Conservation (phyloP, 495 filamentous ascomycete genomes). For the Xylaria intraflava region DNA sequence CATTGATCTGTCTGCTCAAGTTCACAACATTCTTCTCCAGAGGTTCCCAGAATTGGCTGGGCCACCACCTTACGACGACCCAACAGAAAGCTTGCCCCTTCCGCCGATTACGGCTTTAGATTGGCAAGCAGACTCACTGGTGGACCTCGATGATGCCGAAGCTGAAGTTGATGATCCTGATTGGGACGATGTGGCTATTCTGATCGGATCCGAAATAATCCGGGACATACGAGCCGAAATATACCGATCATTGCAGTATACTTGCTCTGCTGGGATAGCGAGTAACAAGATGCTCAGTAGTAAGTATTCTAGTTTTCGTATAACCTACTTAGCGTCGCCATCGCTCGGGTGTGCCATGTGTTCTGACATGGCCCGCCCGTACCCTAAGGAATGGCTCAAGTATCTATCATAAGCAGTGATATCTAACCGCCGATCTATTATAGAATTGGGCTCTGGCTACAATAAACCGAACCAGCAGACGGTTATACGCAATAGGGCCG, state of each 20-base stretch:
- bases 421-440: not conserved
- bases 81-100: constrained; percentile 60
- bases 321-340: not conserved
- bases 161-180: constrained; percentile 77
- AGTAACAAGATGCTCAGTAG: constrained; percentile 90
- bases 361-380: not conserved
- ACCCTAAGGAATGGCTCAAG: not conserved
- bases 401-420: not conserved
- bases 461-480: constrained; percentile 95
- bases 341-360: not conserved
- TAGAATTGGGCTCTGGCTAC: constrained; percentile 72
- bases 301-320: not conserved
- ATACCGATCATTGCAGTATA: constrained; percentile 66
- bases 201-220: constrained; percentile 82
- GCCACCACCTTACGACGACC: constrained; percentile 62
- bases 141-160: constrained; percentile 67
- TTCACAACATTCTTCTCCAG: constrained; percentile 68
- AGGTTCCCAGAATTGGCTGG: constrained; percentile 67
- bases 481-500: constrained; percentile 75
- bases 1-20: constrained; percentile 76
- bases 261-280: constrained; percentile 82
- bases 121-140: constrained; percentile 72
- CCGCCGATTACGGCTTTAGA: constrained; percentile 70
- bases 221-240: constrained; percentile 64
- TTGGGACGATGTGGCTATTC: constrained; percentile 91